Evolutionary conservation across 148 eudicot species (phyloP).

Genomic region (Dianthus caryophyllus): DNA sequence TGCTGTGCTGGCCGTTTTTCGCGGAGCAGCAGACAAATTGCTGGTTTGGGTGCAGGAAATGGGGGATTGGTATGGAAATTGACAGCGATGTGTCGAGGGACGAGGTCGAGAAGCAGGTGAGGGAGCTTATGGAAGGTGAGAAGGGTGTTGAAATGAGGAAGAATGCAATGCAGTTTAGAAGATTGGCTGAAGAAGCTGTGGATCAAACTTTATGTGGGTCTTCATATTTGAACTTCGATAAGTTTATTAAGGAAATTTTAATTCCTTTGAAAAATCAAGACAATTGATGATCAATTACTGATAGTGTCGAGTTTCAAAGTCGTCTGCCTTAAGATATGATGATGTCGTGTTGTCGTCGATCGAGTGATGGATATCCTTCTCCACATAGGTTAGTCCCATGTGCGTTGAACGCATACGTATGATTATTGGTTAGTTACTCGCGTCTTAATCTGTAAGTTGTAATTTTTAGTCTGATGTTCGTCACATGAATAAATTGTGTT

Average conservation of each 20-base stretch:
- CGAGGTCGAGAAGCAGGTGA: conserved; percentile 37
- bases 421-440: no score
- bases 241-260: conserved; percentile 17
- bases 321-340: no score
- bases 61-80: conserved; percentile 38
- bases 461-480: no score
- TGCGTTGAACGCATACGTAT: no score
- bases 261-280: conserved; percentile 1
- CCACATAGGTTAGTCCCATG: no score
- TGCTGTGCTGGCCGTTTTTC: conserved; percentile 37
- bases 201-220: conserved; percentile 24
- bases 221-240: conserved; percentile 19
- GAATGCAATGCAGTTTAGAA: conserved; percentile 31
- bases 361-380: no score
- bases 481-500: no score
- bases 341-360: no score
- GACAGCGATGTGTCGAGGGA: conserved; percentile 30
- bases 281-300: conserved; percentile 22
- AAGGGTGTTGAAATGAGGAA: conserved; percentile 29
- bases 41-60: conserved; percentile 27
- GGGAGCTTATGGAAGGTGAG: conserved; percentile 35
- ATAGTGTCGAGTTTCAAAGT: no score
- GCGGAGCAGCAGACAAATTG: conserved; percentile 41
- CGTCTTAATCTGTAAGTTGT: no score
- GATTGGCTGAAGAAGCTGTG: conserved; percentile 26